Percentiles rank a stretch among this genome's conserved stretches.
phyloP scores from a whole-genome alignment of 2,329 filamentous ascomycete species.

The Phaeosphaeriaceae sp. region DNA sequence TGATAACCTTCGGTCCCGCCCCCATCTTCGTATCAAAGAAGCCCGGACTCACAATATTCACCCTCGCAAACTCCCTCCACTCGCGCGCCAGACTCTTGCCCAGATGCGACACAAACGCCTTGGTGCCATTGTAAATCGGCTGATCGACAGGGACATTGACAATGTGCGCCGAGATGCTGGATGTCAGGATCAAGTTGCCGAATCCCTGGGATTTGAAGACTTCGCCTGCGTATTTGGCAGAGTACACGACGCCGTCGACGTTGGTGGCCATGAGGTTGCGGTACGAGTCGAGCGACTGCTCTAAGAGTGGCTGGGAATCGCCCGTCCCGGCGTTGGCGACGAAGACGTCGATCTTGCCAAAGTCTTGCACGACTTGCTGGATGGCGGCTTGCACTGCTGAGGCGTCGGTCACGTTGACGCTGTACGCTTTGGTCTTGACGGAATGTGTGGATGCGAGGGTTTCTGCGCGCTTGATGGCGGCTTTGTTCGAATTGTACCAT shows the following conservation, averaged over 20 bases:
- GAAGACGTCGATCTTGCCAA: slow-evolving; percentile 70
- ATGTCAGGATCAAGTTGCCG: slow-evolving; percentile 69
- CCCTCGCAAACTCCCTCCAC: slow-evolving; percentile 71
- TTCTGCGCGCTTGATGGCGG: slow-evolving; percentile 66
- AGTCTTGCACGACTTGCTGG: slow-evolving; percentile 69
- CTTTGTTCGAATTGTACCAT: slow-evolving; percentile 56
- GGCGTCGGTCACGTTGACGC: slow-evolving; percentile 62
- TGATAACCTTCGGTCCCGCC: slow-evolving; percentile 67
- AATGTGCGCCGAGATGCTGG: slow-evolving; percentile 75
- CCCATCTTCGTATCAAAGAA: slow-evolving; percentile 71
- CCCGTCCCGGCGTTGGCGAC: slow-evolving; percentile 71
- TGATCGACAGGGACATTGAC: slow-evolving; percentile 81
- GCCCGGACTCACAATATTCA: slow-evolving; percentile 70
- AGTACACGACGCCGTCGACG: slow-evolving; percentile 66
- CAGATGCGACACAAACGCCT: slow-evolving; percentile 69
- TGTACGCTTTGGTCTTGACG: slow-evolving; percentile 69
- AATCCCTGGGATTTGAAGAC: slow-evolving; percentile 53
- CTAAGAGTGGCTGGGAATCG: slow-evolving; percentile 63
- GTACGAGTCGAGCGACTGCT: slow-evolving; percentile 68
- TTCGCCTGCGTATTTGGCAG: slow-evolving; percentile 51
- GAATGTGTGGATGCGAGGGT: slow-evolving; percentile 63
- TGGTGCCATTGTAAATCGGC: slow-evolving; percentile 53
- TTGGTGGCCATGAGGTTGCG: slow-evolving; percentile 70
- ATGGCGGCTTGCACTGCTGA: slow-evolving; percentile 63
- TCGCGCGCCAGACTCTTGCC: slow-evolving; percentile 69